Percentiles rank a stretch among this genome's conserved stretches.
Evolutionary conservation across 2,329 filamentous ascomycete species (phyloP).

Genomic region (Purpureocillium lavendulum): DNA sequence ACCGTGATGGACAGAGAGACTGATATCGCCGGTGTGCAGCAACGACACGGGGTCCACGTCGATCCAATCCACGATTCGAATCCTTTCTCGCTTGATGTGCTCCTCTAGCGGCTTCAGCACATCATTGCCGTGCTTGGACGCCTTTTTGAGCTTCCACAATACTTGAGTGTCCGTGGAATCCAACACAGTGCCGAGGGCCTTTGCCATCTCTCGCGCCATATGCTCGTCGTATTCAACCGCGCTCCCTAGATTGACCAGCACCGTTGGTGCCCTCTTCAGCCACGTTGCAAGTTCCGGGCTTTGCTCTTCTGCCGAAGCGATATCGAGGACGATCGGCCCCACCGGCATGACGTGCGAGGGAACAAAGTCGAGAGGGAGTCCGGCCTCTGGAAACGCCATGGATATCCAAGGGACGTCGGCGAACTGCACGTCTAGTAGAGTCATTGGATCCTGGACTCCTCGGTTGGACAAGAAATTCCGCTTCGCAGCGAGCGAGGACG

Average conservation of each 20-base stretch:
- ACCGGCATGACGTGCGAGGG: slow-evolving; percentile 17
- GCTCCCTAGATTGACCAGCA: slow-evolving; percentile 40
- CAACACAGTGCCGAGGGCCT: slow-evolving; percentile 12
- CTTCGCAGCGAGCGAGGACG: slow-evolving; percentile 7
- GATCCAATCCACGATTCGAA: no score
- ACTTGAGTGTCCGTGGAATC: slow-evolving; percentile 16
- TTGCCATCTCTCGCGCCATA: slow-evolving; percentile 16
- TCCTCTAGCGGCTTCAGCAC: slow-evolving; percentile 6
- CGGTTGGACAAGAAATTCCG: slow-evolving; percentile 23
- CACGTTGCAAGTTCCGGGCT: slow-evolving; percentile 34
- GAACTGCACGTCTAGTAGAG: slow-evolving; percentile 12
- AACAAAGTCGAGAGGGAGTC: slow-evolving; percentile 28
- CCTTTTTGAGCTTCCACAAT: slow-evolving; percentile 23
- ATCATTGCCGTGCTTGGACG: slow-evolving; percentile 8
- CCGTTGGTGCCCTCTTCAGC: slow-evolving; percentile 30
- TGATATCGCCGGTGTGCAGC: slow-evolving; percentile 23
- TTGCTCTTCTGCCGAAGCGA: slow-evolving; percentile 22
- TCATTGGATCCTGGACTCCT: slow-evolving; percentile 14
- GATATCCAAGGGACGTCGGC: slow-evolving; percentile 15
- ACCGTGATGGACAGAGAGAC: slow-evolving; percentile 28
- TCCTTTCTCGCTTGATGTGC: slow-evolving; percentile 9
- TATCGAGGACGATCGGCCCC: slow-evolving; percentile 36
- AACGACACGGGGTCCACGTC: slow-evolving; percentile 23
- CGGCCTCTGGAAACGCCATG: slow-evolving; percentile 14
- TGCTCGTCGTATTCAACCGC: slow-evolving; percentile 17